Conservation (phyloP, 163 green algal species). For the Prototheca wickerhamii region DNA sequence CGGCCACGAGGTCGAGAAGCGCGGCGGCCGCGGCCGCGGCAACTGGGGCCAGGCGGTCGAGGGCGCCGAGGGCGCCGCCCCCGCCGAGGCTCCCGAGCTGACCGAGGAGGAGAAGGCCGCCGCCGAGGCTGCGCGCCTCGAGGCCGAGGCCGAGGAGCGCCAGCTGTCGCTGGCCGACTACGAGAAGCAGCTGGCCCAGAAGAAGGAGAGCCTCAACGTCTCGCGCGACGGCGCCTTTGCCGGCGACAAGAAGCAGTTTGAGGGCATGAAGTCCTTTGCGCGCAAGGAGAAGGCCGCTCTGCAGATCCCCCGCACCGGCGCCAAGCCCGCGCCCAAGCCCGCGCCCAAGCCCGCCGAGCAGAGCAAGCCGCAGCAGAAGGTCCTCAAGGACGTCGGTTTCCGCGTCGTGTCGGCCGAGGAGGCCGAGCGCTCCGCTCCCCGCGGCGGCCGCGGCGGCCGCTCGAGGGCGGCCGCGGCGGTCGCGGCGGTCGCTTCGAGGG, state of each 20-base stretch:
- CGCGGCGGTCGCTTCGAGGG: conserved; percentile 7
- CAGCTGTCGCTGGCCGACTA: conserved; percentile 78
- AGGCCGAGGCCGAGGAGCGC: conserved; percentile 12
- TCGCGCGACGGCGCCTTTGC: conserved; percentile 23
- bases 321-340: conserved; percentile 22
- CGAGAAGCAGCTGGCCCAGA: conserved; percentile 61
- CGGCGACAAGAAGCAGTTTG: conserved; percentile 54
- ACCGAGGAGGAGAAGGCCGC: conserved; percentile 17
- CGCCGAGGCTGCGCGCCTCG: conserved; percentile 3
- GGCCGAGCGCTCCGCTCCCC: too few species aligned
- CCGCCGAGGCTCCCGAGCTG: background rate
- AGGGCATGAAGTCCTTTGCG: conserved; percentile 56
- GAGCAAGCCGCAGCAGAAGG: conserved; percentile 27
- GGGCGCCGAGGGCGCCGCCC: conserved; percentile 1
- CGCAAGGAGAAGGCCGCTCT: conserved; percentile 35
- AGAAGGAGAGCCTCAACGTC: conserved; percentile 67
- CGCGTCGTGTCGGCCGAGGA: conserved; percentile 37
- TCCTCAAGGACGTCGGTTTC: conserved; percentile 39
- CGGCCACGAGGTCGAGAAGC: conserved; percentile 76
- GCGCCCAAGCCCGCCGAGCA: conserved; percentile 22
- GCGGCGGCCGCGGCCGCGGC: conserved; percentile 61
- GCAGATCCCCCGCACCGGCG: conserved; percentile 23
- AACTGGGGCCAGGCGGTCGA: conserved; percentile 81
- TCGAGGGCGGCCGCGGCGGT: conserved; percentile 19
- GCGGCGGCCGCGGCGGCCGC: conserved; percentile 30